Conservation (phyloP, 208 protist genomes). For the Cochliopodium minus region DNA sequence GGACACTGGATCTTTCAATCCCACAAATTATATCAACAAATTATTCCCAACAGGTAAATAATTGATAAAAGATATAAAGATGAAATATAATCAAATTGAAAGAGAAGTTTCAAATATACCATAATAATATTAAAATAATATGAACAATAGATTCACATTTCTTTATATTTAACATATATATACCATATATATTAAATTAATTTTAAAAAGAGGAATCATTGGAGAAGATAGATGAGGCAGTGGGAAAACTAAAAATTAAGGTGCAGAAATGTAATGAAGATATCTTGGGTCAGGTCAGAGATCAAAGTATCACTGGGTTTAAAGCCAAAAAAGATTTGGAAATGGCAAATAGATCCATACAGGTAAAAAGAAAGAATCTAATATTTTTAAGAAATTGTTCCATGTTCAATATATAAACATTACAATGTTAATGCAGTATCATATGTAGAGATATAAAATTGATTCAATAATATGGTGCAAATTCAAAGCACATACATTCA, state of each 20-base stretch:
- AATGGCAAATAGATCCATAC: conserved; percentile 58
- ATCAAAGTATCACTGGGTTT: conserved; percentile 48
- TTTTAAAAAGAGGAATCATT: no score
- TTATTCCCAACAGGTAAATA: conserved; percentile 63
- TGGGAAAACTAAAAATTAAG: conserved; percentile 52
- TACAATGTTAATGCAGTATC: no score
- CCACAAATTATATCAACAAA: conserved; percentile 72
- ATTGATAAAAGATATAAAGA: conserved; percentile 40
- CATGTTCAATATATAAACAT: neutral
- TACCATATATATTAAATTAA: no score
- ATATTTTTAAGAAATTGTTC: neutral
- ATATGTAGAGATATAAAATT: no score
- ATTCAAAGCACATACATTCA: no score
- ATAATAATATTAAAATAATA: no score
- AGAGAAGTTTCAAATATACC: no score
- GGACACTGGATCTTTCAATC: conserved; percentile 59
- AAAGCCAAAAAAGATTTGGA: conserved; percentile 55
- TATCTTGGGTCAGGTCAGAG: conserved; percentile 62
- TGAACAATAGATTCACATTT: no score
- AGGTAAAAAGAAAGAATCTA: conserved; percentile 7
- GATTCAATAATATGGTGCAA: no score
- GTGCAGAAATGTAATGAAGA: conserved; percentile 59
- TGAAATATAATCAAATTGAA: no score
- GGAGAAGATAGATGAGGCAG: conserved; percentile 54
- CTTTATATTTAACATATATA: no score